Base-by-base conservation (phyloP, 1,284 basidiomycete genomes). In the Cryptococcus neoformans region DNA sequence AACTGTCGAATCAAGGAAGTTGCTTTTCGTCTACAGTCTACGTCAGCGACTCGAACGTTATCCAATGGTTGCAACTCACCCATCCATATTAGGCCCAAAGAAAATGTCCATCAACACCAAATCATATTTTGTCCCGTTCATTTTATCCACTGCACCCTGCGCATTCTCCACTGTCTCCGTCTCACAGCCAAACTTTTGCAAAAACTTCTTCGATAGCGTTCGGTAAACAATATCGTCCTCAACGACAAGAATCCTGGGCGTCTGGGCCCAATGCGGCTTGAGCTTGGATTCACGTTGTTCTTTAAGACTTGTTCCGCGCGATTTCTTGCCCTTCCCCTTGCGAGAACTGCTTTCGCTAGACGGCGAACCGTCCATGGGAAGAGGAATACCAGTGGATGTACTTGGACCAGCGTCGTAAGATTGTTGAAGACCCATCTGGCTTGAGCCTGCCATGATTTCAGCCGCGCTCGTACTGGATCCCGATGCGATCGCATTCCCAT, bases 161-260 rank as follows among this genome's bases (percentile, higher is more conserved):
- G 93, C 94, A 76, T 98, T 81, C 41, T 93, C 90, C 1, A 93
- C 94, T 41, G 95, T 89, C 69, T 98, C 93, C 64, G 90, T 94
- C 63, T 87, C 86, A 74, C 93, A 97, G 50, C 94, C 94, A 77
- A 95, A 95, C 49, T 97, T 89, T 78, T 96, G 89, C 72, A 98
- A 77, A 75, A 97, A 96, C 79, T 95, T 96, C 81, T 86, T 89
- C 62, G 88, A 88, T 57, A 98, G 78, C 68, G 87, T 87, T 53
- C 94, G 80, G 72, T 88, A 93, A 28, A 97, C 91, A 12, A 88
- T 89, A 71, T 98, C 94, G 74, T 98, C 94, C 73, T 98, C 94
- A 14, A 98, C 94, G 4, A 98, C 83, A 53, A 98, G 78, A 53
- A 97, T 93, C 16, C 88, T 80, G 2, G 90, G 91, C 0, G 89